Evolutionary conservation across 192 early-diverging fungal species (phyloP).

Genomic region (Gaertneriomyces sp.): DNA sequence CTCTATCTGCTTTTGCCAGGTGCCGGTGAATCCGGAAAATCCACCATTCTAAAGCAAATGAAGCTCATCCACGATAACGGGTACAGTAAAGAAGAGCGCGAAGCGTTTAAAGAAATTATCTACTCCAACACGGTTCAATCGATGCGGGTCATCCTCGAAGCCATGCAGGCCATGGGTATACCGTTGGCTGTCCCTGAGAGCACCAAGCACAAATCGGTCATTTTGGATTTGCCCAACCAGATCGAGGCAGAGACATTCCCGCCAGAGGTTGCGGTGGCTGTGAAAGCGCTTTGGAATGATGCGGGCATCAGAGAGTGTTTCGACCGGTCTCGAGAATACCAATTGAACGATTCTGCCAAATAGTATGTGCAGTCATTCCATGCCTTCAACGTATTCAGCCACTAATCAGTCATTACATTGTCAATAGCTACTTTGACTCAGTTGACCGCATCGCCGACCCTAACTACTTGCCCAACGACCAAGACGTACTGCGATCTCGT

Average conservation of each 20-base stretch:
- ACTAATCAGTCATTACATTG: no score
- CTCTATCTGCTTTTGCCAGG: constrained; percentile 43
- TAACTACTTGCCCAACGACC: constrained; percentile 85
- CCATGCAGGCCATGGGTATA: constrained; percentile 85
- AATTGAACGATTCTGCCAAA: constrained; percentile 93
- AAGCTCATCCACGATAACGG: constrained; percentile 95
- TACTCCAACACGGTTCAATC: constrained; percentile 94
- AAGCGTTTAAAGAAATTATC: constrained; percentile 93
- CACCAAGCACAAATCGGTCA: constrained; percentile 65
- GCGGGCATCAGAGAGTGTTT: constrained; percentile 79
- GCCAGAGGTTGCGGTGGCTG: constrained; percentile 70
- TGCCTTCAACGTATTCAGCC: no score
- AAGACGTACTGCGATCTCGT: constrained; percentile 93
- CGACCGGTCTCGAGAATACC: constrained; percentile 80
- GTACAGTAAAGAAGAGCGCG: constrained; percentile 83
- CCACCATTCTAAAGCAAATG: constrained; percentile 98
- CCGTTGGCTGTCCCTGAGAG: constrained; percentile 65
- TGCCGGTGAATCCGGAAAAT: constrained; percentile 97
- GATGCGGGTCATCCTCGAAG: constrained; percentile 93
- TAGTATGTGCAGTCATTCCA: constrained; percentile 81
- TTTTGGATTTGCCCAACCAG: constrained; percentile 78
- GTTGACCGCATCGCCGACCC: constrained; percentile 80
- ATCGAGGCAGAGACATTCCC: constrained; percentile 87
- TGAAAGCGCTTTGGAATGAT: constrained; percentile 83
- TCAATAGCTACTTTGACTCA: constrained; percentile 89